Conservation (phyloP, 768 basidiomycete species). For the Pleurotus citrinopileatus region DNA sequence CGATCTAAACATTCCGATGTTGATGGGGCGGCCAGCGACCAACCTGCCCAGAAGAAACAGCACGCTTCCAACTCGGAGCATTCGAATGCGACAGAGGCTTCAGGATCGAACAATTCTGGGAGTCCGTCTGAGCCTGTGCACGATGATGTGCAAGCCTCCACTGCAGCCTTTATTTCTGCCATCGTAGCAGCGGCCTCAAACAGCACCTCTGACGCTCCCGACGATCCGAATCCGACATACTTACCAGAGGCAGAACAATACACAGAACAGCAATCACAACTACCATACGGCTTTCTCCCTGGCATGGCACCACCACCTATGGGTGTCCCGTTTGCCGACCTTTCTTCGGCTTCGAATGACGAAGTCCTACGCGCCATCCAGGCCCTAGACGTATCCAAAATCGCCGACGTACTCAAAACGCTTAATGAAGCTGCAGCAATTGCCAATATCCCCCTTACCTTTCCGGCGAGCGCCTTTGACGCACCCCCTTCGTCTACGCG, state of each 20-base stretch:
- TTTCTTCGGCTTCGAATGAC: conserved; percentile 58
- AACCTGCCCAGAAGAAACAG: conserved; percentile 19
- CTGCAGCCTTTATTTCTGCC: conserved; percentile 59
- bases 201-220: conserved; percentile 33
- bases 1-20: conserved; percentile 24
- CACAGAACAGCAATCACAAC: conserved; percentile 17
- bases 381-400: conserved; percentile 68
- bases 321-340: conserved; percentile 30
- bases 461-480: conserved; percentile 19
- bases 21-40: conserved; percentile 13
- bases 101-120: not conserved
- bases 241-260: conserved; percentile 13
- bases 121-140: conserved; percentile 16
- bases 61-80: conserved; percentile 36
- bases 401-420: conserved; percentile 63
- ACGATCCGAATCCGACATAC: conserved; percentile 15
- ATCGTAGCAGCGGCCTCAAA: conserved; percentile 65
- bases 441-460: conserved; percentile 31
- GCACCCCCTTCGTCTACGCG: conserved; percentile 28
- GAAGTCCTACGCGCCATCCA: conserved; percentile 73
- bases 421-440: conserved; percentile 56
- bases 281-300: not conserved
- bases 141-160: conserved; percentile 42
- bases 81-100: conserved; percentile 21
- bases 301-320: conserved; percentile 17